Percentiles rank a stretch among this genome's conserved stretches.
phyloP scores from a whole-genome alignment of 768 basidiomycete species.

The Collybia mongolica region DNA sequence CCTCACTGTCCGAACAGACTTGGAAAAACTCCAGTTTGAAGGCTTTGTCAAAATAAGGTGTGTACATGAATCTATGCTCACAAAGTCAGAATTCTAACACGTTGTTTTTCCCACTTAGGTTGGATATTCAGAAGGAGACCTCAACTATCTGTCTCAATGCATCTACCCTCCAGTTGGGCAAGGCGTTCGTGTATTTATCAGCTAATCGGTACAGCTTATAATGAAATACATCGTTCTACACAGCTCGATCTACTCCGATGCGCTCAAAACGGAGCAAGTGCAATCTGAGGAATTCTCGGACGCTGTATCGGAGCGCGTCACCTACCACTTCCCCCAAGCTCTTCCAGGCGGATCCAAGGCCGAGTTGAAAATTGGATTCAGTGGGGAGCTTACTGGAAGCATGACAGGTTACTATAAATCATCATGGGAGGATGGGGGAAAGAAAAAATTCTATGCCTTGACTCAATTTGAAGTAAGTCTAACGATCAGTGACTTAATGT shows the following conservation, averaged over 20 bases:
- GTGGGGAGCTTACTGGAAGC: slow-evolving; percentile 59
- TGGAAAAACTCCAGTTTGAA: slow-evolving; percentile 70
- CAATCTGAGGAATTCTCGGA: slow-evolving; percentile 53
- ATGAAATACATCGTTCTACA: neutral
- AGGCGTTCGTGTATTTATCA: slow-evolving; percentile 34
- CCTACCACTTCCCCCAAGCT: slow-evolving; percentile 52
- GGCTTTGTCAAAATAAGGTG: slow-evolving; percentile 76
- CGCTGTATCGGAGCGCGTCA: slow-evolving; percentile 59
- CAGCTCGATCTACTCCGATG: slow-evolving; percentile 53
- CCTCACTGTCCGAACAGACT: slow-evolving; percentile 77
- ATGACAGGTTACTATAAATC: slow-evolving; percentile 89
- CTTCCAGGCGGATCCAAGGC: slow-evolving; percentile 73
- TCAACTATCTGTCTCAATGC: slow-evolving; percentile 66
- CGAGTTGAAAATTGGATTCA: slow-evolving; percentile 67
- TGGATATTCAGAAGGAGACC: slow-evolving; percentile 64
- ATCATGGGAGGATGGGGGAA: slow-evolving; percentile 59
- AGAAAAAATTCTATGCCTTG: slow-evolving; percentile 67
- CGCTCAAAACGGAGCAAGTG: slow-evolving; percentile 45
- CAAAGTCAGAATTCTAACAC: neutral
- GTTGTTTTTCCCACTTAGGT: slow-evolving; percentile 33
- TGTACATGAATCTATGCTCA: slow-evolving; percentile 16
- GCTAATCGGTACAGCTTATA: neutral
- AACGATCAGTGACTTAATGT: neutral
- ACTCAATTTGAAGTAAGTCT: slow-evolving; percentile 82
- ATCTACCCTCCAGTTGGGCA: slow-evolving; percentile 54